phyloP scores from a whole-genome alignment of 805 yeast genomes.

The Wickerhamiella alocasiicola region DNA sequence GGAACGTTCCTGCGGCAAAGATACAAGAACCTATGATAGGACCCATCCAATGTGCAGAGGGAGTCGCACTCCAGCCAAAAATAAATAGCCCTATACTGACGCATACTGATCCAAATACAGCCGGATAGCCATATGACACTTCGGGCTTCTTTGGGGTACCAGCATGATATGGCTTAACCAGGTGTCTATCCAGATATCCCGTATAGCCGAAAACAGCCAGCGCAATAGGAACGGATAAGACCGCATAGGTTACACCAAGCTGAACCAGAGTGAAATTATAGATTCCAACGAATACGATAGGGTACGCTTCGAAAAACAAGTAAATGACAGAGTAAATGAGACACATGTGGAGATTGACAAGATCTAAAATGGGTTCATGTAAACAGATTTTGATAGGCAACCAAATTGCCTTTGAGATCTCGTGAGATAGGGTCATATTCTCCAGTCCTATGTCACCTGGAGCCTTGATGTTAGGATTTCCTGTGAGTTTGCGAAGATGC shows the following conservation, averaged over 20 bases:
- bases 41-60: conserved; percentile 40
- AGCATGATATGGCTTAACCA: background rate
- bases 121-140: conserved; percentile 20
- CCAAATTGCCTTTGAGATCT: conserved; percentile 16
- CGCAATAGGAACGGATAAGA: conserved; percentile 35
- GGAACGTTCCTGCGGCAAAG: conserved; percentile 32
- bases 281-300: conserved; percentile 37
- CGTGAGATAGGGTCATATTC: background rate
- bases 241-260: conserved; percentile 36
- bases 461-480: conserved; percentile 12
- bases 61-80: conserved; percentile 48
- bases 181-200: conserved; percentile 3
- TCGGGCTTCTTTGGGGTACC: conserved; percentile 11
- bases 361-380: conserved; percentile 44
- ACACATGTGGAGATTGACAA: conserved; percentile 41
- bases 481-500: conserved; percentile 35
- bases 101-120: conserved; percentile 33
- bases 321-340: conserved; percentile 41
- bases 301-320: conserved; percentile 50
- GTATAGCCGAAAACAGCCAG: conserved; percentile 25
- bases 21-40: conserved; percentile 35
- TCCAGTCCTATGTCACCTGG: conserved; percentile 14
- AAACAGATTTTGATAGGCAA: conserved; percentile 37
- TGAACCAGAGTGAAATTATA: conserved; percentile 38
- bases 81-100: conserved; percentile 46